Evolutionary conservation across 139 green algal genomes (phyloP).

Genomic region (Tetraselmis chui): DNA sequence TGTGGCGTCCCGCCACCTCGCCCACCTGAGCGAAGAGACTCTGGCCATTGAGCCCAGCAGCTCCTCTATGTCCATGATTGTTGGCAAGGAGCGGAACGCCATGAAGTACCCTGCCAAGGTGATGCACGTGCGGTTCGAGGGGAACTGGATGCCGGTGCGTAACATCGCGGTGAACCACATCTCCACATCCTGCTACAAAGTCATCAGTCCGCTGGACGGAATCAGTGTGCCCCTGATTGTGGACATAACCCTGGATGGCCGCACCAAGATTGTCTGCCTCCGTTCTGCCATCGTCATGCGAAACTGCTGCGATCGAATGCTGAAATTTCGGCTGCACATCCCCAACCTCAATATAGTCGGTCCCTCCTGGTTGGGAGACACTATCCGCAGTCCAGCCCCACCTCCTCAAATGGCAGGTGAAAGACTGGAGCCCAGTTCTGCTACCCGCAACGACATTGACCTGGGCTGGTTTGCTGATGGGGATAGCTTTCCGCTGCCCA

Average conservation of each 20-base stretch:
- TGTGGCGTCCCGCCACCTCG: conserved; percentile 21
- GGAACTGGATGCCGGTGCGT: conserved; percentile 64
- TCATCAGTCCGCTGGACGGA: conserved; percentile 50
- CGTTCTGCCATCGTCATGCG: conserved; percentile 62
- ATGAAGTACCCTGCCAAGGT: conserved; percentile 40
- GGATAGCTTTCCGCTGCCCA: conserved; percentile 37
- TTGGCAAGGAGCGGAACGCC: conserved; percentile 28
- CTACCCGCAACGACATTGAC: background rate
- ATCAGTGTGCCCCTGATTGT: conserved; percentile 56
- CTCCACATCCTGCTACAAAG: conserved; percentile 41
- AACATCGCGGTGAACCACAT: conserved; percentile 4
- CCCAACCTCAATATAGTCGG: conserved; percentile 17
- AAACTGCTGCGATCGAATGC: conserved; percentile 49
- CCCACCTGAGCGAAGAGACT: conserved; percentile 38
- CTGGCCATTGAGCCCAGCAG: conserved; percentile 34
- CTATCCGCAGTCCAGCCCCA: background rate
- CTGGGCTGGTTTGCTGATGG: background rate
- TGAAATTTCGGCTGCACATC: conserved; percentile 60
- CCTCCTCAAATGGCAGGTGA: background rate
- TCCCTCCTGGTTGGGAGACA: background rate
- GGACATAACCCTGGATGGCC: conserved; percentile 69
- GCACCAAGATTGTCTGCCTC: conserved; percentile 72
- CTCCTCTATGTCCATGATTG: conserved; percentile 29
- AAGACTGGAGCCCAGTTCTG: background rate
- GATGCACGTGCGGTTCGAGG: conserved; percentile 77